Evolutionary conservation across 2,329 filamentous ascomycete species (phyloP).

Genomic region (Ilyonectria mors-panacis): DNA sequence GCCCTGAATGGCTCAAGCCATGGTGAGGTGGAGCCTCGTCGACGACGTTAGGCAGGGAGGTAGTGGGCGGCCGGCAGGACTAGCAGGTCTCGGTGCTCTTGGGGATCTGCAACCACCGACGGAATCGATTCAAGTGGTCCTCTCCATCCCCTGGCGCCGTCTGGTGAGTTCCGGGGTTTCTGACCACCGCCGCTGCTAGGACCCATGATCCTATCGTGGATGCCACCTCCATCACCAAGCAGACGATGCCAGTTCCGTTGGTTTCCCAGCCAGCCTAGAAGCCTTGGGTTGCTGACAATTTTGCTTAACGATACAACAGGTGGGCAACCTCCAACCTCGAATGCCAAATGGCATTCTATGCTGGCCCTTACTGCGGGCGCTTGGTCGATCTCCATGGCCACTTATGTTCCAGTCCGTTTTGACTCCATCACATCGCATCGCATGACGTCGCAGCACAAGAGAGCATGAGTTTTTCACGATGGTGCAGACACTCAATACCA

Average conservation of each 20-base stretch:
- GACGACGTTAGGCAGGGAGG: slow-evolving; percentile 33
- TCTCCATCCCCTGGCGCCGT: slow-evolving; percentile 27
- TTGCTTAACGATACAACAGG: neutral
- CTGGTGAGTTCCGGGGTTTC: slow-evolving; percentile 16
- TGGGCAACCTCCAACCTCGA: neutral
- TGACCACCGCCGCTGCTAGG: slow-evolving; percentile 22
- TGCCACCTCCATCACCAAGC: slow-evolving; percentile 11
- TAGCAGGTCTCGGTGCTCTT: slow-evolving; percentile 34
- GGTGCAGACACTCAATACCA: slow-evolving; percentile 2
- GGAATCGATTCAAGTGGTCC: slow-evolving; percentile 32
- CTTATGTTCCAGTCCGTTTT: slow-evolving; percentile 40
- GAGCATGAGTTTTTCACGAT: slow-evolving; percentile 12
- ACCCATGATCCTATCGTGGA: slow-evolving; percentile 5
- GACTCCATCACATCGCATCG: slow-evolving; percentile 35
- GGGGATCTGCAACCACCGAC: slow-evolving; percentile 32
- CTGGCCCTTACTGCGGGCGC: slow-evolving; percentile 30
- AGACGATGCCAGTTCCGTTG: neutral
- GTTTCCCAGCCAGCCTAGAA: slow-evolving; percentile 25
- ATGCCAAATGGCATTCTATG: neutral
- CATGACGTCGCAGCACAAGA: slow-evolving; percentile 27
- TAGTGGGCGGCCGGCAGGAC: slow-evolving; percentile 27
- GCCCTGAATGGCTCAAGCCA: slow-evolving; percentile 23
- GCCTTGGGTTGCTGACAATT: slow-evolving; percentile 15
- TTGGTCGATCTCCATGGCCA: slow-evolving; percentile 20
- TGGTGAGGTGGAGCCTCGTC: slow-evolving; percentile 28